These are phyloP conservation scores for Curvularia spicifera DNA, from an alignment of 2,329 filamentous ascomycete species.

Conservation along the genomic window DNA sequence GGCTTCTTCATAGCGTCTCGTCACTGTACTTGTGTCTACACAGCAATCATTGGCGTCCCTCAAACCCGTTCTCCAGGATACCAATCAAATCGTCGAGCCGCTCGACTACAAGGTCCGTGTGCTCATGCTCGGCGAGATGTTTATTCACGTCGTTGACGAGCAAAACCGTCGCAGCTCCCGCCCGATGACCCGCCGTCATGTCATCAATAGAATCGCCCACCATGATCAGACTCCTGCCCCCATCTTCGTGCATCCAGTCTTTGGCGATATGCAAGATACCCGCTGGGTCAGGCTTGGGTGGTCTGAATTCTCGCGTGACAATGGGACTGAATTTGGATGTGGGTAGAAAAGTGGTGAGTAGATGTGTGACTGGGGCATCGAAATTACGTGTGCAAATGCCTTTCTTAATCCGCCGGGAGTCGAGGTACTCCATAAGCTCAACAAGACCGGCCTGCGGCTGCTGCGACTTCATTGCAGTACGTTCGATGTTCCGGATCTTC, in stretches of 20 bases:
- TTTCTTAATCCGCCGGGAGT: constrained; percentile 70
- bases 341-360: constrained; percentile 76
- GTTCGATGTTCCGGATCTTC: constrained; percentile 80
- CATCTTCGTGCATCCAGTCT: constrained; percentile 65
- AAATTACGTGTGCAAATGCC: constrained; percentile 96
- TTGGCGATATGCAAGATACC: constrained; percentile 86
- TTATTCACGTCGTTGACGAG: constrained; percentile 82
- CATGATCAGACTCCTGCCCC: constrained; percentile 58
- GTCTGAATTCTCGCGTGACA: constrained; percentile 81
- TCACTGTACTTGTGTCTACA: constrained; percentile 31
- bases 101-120: constrained; percentile 77
- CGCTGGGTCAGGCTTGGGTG: constrained; percentile 85
- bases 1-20: constrained; percentile 18
- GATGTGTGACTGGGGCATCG: constrained; percentile 72
- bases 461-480: constrained; percentile 78
- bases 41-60: constrained; percentile 53
- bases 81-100: constrained; percentile 75
- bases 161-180: constrained; percentile 89
- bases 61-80: constrained; percentile 77
- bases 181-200: constrained; percentile 82
- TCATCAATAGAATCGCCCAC: constrained; percentile 79
- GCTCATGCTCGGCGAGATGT: constrained; percentile 71
- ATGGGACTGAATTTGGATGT: constrained; percentile 75
- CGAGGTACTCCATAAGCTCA: constrained; percentile 81
- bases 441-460: constrained; percentile 80